phyloP scores from a whole-genome alignment of 306 rosid species.

The Myrica gale region DNA sequence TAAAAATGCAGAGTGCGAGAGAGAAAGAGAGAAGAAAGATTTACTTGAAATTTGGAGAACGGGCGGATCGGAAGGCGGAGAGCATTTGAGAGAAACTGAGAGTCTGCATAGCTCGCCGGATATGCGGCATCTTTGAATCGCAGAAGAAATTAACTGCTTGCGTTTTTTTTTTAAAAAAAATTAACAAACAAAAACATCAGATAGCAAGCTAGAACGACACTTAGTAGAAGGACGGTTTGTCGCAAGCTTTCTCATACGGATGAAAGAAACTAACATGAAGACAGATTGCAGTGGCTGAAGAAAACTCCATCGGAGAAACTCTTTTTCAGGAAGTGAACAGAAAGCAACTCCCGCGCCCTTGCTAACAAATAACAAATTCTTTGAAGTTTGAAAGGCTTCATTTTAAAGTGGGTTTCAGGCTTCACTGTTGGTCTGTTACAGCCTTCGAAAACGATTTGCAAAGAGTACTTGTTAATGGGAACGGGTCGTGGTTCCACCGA shows the following conservation, averaged over 20 bases:
- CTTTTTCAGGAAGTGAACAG: not conserved
- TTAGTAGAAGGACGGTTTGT: not conserved
- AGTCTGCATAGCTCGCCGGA: constrained; percentile 67
- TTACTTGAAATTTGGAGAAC: constrained; percentile 56
- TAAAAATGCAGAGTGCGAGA: not conserved
- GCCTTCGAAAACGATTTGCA: no score
- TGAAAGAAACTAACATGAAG: constrained; percentile 37
- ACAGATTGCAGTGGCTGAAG: constrained; percentile 36
- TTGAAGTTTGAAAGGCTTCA: not conserved
- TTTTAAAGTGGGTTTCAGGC: no score
- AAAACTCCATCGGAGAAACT: constrained; percentile 30
- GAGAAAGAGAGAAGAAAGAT: not conserved
- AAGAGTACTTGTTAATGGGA: no score
- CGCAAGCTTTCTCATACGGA: not conserved
- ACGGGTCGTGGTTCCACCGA: no score
- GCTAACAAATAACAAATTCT: not conserved
- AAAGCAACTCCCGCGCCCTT: constrained; percentile 11
- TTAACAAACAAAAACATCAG: not conserved
- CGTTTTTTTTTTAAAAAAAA: not conserved
- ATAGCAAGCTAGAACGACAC: not conserved
- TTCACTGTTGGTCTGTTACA: no score
- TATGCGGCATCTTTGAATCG: constrained; percentile 72
- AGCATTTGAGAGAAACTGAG: constrained; percentile 49
- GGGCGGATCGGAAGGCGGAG: constrained; percentile 43
- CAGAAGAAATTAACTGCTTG: constrained; percentile 66